phyloP scores from a whole-genome alignment of 1,139 yeast species.

The Suhomyces anneliseae region DNA sequence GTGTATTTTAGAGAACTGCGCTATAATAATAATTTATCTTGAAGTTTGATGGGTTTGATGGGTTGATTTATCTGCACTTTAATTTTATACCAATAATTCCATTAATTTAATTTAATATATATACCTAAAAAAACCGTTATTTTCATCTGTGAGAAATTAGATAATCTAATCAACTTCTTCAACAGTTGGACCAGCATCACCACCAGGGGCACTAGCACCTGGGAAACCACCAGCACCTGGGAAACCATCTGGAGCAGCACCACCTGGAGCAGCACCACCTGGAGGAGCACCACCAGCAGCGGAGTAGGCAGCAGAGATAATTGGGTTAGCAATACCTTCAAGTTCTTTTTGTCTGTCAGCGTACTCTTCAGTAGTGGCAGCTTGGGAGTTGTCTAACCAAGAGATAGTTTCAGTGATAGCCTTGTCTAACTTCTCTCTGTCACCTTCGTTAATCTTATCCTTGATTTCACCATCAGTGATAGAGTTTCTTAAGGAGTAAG shows the following conservation, averaged over 20 bases:
- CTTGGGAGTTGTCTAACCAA: conserved; percentile 53
- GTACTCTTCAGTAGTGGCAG: conserved; percentile 55
- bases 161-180: conserved; percentile 63
- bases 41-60: not conserved
- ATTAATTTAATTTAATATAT: not conserved
- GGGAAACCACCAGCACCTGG: conserved; percentile 45
- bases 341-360: conserved; percentile 66
- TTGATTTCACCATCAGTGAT: conserved; percentile 49
- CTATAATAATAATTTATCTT: conserved; percentile 17
- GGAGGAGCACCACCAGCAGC: conserved; percentile 49
- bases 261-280: conserved; percentile 28
- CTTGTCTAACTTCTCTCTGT: conserved; percentile 44
- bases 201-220: conserved; percentile 25
- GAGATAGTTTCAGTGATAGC: conserved; percentile 45
- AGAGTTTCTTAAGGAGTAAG: conserved; percentile 74
- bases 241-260: conserved; percentile 42
- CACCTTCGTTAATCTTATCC: conserved; percentile 47
- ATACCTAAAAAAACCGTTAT: conserved; percentile 3
- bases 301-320: conserved; percentile 62
- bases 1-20: conserved; percentile 25
- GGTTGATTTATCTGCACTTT: not conserved
- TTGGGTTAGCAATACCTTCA: conserved; percentile 64
- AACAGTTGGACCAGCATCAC: conserved; percentile 58
- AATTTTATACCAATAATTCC: not conserved
- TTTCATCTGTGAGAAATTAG: not conserved